These are phyloP conservation scores for Alternaria tenuissima DNA, from an alignment of 2,329 filamentous ascomycete species.

Conservation along the genomic window DNA sequence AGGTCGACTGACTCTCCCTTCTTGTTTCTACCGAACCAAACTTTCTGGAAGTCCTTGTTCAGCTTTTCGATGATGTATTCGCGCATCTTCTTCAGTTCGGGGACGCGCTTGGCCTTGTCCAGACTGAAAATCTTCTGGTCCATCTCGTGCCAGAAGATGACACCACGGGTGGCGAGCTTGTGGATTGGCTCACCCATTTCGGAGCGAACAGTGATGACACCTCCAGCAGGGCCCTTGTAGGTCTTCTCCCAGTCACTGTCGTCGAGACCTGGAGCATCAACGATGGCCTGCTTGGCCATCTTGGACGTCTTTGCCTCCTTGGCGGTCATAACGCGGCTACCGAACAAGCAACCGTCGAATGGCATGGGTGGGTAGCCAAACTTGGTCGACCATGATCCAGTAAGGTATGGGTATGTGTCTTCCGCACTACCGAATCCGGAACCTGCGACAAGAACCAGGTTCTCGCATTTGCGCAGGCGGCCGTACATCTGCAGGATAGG, in stretches of 20 bases:
- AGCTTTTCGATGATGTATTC: slow-evolving; percentile 57
- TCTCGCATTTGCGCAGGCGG: slow-evolving; percentile 55
- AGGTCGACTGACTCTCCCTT: slow-evolving; percentile 56
- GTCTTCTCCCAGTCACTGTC: slow-evolving; percentile 58
- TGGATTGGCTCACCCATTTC: slow-evolving; percentile 99
- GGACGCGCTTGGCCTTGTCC: slow-evolving; percentile 74
- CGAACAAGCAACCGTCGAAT: slow-evolving; percentile 58
- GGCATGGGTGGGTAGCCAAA: slow-evolving; percentile 58
- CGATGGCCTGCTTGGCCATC: slow-evolving; percentile 56
- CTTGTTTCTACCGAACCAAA: slow-evolving; percentile 58
- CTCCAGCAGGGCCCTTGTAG: slow-evolving; percentile 77
- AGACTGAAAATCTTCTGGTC: slow-evolving; percentile 97
- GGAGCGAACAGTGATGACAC: slow-evolving; percentile 94
- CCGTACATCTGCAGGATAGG: slow-evolving; percentile 58
- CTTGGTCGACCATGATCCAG: slow-evolving; percentile 54
- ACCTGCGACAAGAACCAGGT: slow-evolving; percentile 58
- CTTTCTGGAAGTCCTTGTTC: slow-evolving; percentile 60
- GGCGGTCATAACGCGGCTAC: slow-evolving; percentile 59
- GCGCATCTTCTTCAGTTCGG: slow-evolving; percentile 54
- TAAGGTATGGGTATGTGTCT: slow-evolving; percentile 59
- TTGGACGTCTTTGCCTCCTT: slow-evolving; percentile 57
- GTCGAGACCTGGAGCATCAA: slow-evolving; percentile 53
- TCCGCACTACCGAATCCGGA: slow-evolving; percentile 59
- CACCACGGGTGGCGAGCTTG: slow-evolving; percentile 96
- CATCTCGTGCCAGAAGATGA: slow-evolving; percentile 98